Conservation (phyloP, 768 basidiomycete genomes). For the Terana coerulea region DNA sequence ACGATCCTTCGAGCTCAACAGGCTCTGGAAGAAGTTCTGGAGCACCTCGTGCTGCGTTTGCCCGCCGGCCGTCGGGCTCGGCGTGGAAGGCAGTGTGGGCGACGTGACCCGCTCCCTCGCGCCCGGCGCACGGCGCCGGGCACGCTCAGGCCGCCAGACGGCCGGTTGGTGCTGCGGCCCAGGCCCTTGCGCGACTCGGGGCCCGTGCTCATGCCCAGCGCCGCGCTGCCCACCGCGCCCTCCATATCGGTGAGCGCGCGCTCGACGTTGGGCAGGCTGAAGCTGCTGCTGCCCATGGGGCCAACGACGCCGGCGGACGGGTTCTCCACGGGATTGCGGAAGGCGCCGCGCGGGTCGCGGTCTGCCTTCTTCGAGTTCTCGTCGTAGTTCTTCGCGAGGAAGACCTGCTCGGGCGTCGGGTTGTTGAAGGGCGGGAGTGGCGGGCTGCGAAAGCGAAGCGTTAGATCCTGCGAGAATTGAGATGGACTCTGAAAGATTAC, state of each 20-base stretch:
- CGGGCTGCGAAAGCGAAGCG: slow-evolving; percentile 42
- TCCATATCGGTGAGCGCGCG: slow-evolving; percentile 89
- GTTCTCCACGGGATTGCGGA: slow-evolving; percentile 71
- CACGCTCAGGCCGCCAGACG: slow-evolving; percentile 19
- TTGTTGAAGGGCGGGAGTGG: slow-evolving; percentile 74
- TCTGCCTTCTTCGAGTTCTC: slow-evolving; percentile 87
- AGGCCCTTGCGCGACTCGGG: slow-evolving; percentile 30
- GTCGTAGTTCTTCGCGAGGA: slow-evolving; percentile 89
- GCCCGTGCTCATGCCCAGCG: slow-evolving; percentile 24
- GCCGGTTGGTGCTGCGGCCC: slow-evolving; percentile 15
- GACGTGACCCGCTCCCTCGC: slow-evolving; percentile 24
- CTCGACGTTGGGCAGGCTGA: slow-evolving; percentile 85
- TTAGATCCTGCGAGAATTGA: neutral
- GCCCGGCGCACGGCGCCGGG: slow-evolving; percentile 13
- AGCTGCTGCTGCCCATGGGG: slow-evolving; percentile 83
- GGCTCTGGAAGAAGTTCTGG: slow-evolving; percentile 84
- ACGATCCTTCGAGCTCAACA: slow-evolving; percentile 69
- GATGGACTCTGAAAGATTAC: slow-evolving; percentile 32
- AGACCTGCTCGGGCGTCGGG: slow-evolving; percentile 84
- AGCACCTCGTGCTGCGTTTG: slow-evolving; percentile 79
- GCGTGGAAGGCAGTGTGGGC: slow-evolving; percentile 29
- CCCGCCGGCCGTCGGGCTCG: slow-evolving; percentile 45
- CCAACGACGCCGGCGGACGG: slow-evolving; percentile 81
- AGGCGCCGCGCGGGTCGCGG: slow-evolving; percentile 83
- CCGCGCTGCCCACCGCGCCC: slow-evolving; percentile 38